Evolutionary conservation across 805 yeast genomes (phyloP).

Genomic region (Hanseniaspora mollemarum): DNA sequence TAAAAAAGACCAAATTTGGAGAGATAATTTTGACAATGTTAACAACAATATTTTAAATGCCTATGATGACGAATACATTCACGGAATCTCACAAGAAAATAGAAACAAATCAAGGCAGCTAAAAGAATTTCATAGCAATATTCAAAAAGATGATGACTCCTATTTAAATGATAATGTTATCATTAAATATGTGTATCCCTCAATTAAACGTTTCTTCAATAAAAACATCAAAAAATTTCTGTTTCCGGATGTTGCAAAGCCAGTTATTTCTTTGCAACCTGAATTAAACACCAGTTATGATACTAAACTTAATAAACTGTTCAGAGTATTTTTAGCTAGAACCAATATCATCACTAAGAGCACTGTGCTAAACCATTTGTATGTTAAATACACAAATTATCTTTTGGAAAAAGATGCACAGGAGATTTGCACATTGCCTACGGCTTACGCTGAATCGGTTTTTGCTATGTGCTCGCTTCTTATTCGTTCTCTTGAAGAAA

Average conservation of each 20-base stretch:
- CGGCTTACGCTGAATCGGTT: constrained; percentile 54
- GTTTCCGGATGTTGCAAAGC: constrained; percentile 21
- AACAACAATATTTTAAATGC: neutral
- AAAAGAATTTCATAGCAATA: neutral
- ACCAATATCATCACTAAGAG: neutral
- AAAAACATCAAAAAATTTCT: constrained; percentile 20
- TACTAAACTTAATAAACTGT: neutral
- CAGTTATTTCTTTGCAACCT: constrained; percentile 14
- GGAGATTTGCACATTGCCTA: constrained; percentile 49
- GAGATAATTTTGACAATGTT: neutral
- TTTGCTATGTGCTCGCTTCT: constrained; percentile 43
- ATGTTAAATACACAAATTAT: constrained; percentile 2
- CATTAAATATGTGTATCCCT: constrained; percentile 5
- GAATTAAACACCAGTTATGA: constrained; percentile 14
- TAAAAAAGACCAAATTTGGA: neutral
- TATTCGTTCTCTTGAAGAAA: constrained; percentile 51
- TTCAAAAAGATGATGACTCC: neutral
- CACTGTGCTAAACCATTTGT: neutral
- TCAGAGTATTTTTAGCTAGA: neutral
- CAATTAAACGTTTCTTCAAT: constrained; percentile 17
- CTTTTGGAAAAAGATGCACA: constrained; percentile 42
- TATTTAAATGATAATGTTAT: constrained; percentile 7
- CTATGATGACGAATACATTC: neutral
- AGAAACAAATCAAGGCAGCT: neutral
- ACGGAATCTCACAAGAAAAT: neutral